phyloP scores from a whole-genome alignment of 2,329 filamentous ascomycete genomes.

The Pyrenophora seminiperda region DNA sequence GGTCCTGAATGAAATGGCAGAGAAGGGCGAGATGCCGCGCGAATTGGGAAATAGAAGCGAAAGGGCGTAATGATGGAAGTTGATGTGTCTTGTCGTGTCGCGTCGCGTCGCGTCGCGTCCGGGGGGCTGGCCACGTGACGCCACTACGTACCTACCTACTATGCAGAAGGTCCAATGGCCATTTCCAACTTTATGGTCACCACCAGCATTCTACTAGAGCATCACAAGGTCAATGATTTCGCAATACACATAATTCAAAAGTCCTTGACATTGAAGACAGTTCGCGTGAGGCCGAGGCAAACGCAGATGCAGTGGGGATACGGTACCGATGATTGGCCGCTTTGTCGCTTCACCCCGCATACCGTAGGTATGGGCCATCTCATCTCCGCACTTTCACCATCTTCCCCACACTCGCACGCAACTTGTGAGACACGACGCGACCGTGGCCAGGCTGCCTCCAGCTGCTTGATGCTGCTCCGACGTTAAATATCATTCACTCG shows the following conservation, averaged over 20 bases:
- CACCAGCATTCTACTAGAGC: not conserved
- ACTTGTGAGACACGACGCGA: slow-evolving; percentile 7
- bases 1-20: slow-evolving; percentile 58
- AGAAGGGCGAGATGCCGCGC: slow-evolving; percentile 49
- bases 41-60: slow-evolving; percentile 41
- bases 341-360: slow-evolving; percentile 27
- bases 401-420: slow-evolving; percentile 32
- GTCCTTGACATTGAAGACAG: not conserved
- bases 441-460: slow-evolving; percentile 17
- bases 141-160: not conserved
- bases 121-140: too few species aligned
- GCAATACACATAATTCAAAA: not conserved
- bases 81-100: slow-evolving; percentile 2
- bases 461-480: slow-evolving; percentile 9
- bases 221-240: not conserved
- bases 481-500: not conserved
- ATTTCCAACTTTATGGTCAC: not conserved
- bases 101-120: not conserved
- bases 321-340: slow-evolving; percentile 18
- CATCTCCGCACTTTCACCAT: slow-evolving; percentile 13
- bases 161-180: not conserved
- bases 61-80: slow-evolving; percentile 24
- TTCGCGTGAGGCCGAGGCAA: not conserved
- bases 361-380: slow-evolving; percentile 8
- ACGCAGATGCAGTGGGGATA: not conserved